Evolutionary conservation across 2,329 filamentous ascomycete species (phyloP), one percentile per base, ranked within the genome.

Genomic region (Phaeosphaeriaceae sp.): DNA sequence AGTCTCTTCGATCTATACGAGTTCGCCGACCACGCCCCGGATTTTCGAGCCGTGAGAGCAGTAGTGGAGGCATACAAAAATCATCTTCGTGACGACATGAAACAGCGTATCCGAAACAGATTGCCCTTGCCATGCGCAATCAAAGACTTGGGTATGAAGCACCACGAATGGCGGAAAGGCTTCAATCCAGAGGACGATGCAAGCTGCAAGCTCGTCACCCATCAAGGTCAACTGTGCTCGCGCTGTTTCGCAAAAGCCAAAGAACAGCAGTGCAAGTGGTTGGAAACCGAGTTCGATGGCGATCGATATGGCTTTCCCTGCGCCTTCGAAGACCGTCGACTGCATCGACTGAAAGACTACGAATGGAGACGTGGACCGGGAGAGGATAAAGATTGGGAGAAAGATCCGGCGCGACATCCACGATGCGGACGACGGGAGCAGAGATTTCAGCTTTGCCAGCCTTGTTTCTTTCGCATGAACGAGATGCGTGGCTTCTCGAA

Each of bases 381-480:
- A 5, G 67, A 71, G 9, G 67, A 71, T 43, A 59, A 63, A 7
- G 55, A 62, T 26, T 71, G 68, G 68, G 66, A 71, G 55, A 68
- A 65, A 43, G 67, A 71, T n/a, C 51, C 61, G 9, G 60, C 57
- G 32, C 58, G 60, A 55, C 66, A 70, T 28, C 64, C 62, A n/a
- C 56, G 56, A 17, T 71, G 68, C 47, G 64, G 61, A 15, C 64
- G 67, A 55, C 49, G 63, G 15, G 56, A 59, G 21, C 58, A 57
- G 5, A 59, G 49, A 19, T 63, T 69, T n/a, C 63, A 68, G 42
- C 52, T 71, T 15, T 71, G 68, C 32, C 67, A 68, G 50, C 62
- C 53, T 40, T 71, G 68, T 43, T 71, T 64, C 47, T 65, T 65
- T 13, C 59, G 68, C 7, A 70, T 70, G 61, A 66, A 63, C 43